Evolutionary conservation across 306 rosid species (phyloP), one percentile per base, ranked within the genome.

Genomic region (Astragalus membranaceus): DNA sequence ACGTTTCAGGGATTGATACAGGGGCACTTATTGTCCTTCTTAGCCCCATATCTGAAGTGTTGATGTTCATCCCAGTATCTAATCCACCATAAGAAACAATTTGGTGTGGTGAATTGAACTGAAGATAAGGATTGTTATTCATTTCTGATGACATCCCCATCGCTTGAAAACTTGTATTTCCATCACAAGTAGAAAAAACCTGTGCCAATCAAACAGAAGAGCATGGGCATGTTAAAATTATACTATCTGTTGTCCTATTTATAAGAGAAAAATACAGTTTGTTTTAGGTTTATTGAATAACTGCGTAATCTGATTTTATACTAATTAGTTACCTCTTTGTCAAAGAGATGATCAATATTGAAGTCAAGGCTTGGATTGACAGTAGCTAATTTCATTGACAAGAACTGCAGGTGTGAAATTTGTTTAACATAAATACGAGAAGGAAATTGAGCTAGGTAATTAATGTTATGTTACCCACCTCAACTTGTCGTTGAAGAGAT

Each of bases 401-500:
- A 81, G 78, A 94, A 94, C 98, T 94, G 92, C 83, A 81, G 58
- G 77, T 44, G 16, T 8, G 8, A 44, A 20, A 5, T 7, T 62
- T 20, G 30, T 26, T 26, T 26, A 26, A 26, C 3, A 26, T 26
- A 26, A 26, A 26, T 26, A 26, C 0, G 30, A 26, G 30, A 26
- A 26, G 30, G 30, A 26, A 15, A 46, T 10, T 61, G 29, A 23
- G 1, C 87, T 83, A 17, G 83, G 5, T 41, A 17, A 20, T 20
- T 20, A 20, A 20, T 20, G 23, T 20, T 20, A 20, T 20, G 23
- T 39, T 39, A 10, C 4, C 46, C 8, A 78, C 98, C 97, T 93
- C 98, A 49, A 93, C 96, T 88, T 94, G 96, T 41, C 90, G 78
- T 73, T 94, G 98, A 72, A 94, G 98, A 57, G 98, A 94, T 57